Base-by-base conservation (phyloP, 2,329 filamentous ascomycete species). In the Calonectria hongkongensis region DNA sequence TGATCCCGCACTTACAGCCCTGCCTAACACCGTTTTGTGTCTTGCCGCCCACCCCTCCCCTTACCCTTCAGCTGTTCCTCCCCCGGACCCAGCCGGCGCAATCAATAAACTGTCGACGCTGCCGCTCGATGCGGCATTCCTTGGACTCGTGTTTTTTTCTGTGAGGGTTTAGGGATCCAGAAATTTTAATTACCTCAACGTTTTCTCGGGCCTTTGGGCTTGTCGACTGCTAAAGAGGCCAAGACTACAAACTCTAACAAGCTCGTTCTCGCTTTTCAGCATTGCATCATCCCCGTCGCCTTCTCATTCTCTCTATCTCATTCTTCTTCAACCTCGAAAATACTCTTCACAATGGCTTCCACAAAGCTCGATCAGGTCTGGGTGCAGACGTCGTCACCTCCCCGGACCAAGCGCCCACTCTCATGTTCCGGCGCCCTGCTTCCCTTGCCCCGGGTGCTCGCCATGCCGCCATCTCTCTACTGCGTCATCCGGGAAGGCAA, bases 401-500 rank as follows among this genome's bases (percentile, higher is more conserved):
- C 68, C 12, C 54, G 33, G 43, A 63, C 54, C 16, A 8, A 54
- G 21, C 51, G 45, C 41, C 45, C 63, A 4, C 43, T 66, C 7
- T 62, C 54, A 41, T 71, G 63, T 36, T 51, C 71, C 39, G 70
- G 69, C 25, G 56, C 63, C 8, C 56, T 65, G 28, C 69, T 73
- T 39, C 63, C 65, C 16, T 36, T 69, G 41, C 43, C 69, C 28
- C 50, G 25, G 21, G 36, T 39, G 48, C 56, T 70, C 51, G 47
- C 71, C 10, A 77, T 68, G 60, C 47, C 56, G 7, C 45, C 54
- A 16, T 72, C 75, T 18, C 62, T 79, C n/a, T 71, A 78, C 41
- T 36, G 70, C 15, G 75, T 76, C 48, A 50, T 79, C 21, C 48
- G 66, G 21, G 73, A 73, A 18, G 78, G 68, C 18, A 79, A 79